These are phyloP conservation scores for Fusarium concolor DNA, from an alignment of 2,329 filamentous ascomycete species.

Conservation along the genomic window DNA sequence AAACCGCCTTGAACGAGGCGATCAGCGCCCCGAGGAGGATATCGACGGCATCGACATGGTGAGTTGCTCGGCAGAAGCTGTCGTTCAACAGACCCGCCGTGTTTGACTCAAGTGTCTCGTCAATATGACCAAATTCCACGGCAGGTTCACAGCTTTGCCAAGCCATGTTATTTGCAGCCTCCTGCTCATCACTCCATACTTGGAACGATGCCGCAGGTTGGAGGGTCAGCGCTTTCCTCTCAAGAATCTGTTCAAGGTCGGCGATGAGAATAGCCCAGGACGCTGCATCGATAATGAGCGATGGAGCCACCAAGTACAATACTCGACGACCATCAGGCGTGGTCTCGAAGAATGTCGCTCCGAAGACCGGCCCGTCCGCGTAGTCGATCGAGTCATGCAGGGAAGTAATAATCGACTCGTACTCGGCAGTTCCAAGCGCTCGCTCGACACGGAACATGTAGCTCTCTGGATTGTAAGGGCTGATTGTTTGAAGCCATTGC, in stretches of 20 bases:
- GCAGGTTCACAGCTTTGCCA: constrained; percentile 6
- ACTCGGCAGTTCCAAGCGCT: constrained; percentile 7
- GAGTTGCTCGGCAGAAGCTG: constrained; percentile 10
- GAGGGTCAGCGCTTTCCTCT: constrained; percentile 6
- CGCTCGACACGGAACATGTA: constrained; percentile 6
- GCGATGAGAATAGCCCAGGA: constrained; percentile 10
- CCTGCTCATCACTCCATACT: constrained; percentile 11
- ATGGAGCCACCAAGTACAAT: constrained; percentile 7
- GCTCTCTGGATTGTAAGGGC: constrained; percentile 8
- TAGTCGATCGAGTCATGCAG: constrained; percentile 7
- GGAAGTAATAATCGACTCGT: constrained; percentile 6
- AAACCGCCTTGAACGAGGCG: constrained; percentile 9
- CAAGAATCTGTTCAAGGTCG: constrained; percentile 10
- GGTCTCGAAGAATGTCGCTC: constrained; percentile 10
- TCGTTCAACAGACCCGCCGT: constrained; percentile 9
- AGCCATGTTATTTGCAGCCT: constrained; percentile 8
- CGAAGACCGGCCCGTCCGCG: constrained; percentile 1
- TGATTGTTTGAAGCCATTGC: constrained; percentile 12
- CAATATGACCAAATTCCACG: constrained; percentile 9
- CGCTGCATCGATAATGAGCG: constrained; percentile 9
- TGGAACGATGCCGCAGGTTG: constrained; percentile 10
- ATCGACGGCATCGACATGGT: constrained; percentile 7
- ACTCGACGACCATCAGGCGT: constrained; percentile 9
- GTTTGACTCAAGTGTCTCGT: constrained; percentile 10
- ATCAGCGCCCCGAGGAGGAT: constrained; percentile 8